Evolutionary conservation across 1,139 yeast species (phyloP), one percentile per base, ranked within the genome.

Genomic region (Saccharomyces hybrid): DNA sequence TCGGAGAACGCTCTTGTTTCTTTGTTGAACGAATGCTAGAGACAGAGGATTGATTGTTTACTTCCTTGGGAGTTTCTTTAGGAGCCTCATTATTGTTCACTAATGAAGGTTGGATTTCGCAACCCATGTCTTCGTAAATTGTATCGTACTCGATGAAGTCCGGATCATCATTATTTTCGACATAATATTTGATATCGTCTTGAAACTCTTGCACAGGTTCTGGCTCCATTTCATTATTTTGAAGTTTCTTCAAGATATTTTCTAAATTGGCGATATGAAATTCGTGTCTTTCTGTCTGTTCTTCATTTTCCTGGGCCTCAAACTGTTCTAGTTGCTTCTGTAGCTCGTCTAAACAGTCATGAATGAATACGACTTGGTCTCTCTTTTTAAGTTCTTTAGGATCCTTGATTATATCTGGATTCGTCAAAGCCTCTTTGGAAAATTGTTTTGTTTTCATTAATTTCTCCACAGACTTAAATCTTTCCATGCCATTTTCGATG

Each of bases 61-160:
- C 25, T 46, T 49, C 25, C 4, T 20, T 20, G 23, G 23, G 23
- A 20, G 23, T 3, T 20, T 20, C 23, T 32, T 34, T 38, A 8
- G 44, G 44, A 52, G 46, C 3, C 62, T 59, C 56, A 56, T 47
- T 61, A 8, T 59, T 71, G 41, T 67, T 76, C 4, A 20, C 23
- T 11, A 70, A 73, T 31, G 75, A 75, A 60, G 73, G 74, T 56
- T 76, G 76, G 48, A 74, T 72, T 52, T 77, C 80, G 55, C 78
- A 78, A 53, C 88, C 93, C 61, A 93, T 78, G 56, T 84, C 90
- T 62, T 93, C 98, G 69, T 93, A 93, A 60, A 93, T 83, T 38
- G 90, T 93, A 64, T 93, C 98, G 70, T 93, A 96, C 67, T 93
- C 98, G 26, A 93, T 88, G 70, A 90, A 95, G 65, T 91, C 97